phyloP scores from a whole-genome alignment of 768 basidiomycete species.

The Psilocybe subaeruginosa region DNA sequence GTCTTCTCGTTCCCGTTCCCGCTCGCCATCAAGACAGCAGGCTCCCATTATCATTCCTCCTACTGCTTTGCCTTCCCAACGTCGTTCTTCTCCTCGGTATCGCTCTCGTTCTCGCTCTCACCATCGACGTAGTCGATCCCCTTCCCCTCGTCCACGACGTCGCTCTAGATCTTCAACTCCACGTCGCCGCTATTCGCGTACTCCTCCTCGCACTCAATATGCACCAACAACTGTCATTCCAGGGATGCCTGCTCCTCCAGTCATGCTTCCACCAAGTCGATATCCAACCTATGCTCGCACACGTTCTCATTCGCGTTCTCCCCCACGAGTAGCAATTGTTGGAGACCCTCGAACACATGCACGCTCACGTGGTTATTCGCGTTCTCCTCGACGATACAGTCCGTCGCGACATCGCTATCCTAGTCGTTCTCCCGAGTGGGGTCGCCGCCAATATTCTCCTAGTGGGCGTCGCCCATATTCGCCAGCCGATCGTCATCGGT shows the following conservation, averaged over 20 bases:
- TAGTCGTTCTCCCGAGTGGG: conserved; percentile 9
- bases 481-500: conserved; percentile 6
- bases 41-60: conserved; percentile 7
- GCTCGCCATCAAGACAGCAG: background rate
- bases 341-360: conserved; percentile 11
- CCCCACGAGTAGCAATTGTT: conserved; percentile 17
- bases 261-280: conserved; percentile 5
- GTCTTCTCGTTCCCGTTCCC: conserved; percentile 19
- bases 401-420: conserved; percentile 9
- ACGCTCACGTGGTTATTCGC: conserved; percentile 3
- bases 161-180: conserved; percentile 17
- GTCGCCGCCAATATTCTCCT: conserved; percentile 12
- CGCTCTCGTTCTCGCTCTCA: conserved; percentile 21
- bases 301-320: conserved; percentile 24
- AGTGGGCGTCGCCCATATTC: conserved; percentile 7
- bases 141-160: conserved; percentile 12
- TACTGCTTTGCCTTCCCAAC: background rate
- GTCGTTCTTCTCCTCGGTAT: background rate
- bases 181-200: conserved; percentile 14
- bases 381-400: conserved; percentile 14
- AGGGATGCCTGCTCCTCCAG: conserved; percentile 3
- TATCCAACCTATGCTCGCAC: conserved; percentile 11
- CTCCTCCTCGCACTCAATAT: conserved; percentile 14
- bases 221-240: conserved; percentile 12
- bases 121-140: conserved; percentile 13